Base-by-base conservation (phyloP, 2,329 filamentous ascomycete genomes). In the Colletotrichum sojae region DNA sequence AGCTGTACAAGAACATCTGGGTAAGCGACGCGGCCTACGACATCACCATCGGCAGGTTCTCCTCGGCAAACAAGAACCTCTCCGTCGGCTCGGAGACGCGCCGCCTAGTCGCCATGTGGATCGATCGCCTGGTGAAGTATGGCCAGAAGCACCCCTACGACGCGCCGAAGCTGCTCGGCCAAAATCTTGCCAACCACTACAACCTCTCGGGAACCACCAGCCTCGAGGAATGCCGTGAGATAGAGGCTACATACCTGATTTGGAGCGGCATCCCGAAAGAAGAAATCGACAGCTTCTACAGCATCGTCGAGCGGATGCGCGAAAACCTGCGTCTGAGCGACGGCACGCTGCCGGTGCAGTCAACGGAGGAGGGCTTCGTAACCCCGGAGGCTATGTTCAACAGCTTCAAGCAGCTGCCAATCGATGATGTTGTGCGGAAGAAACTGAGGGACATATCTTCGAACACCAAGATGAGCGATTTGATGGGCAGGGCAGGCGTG, bases 1-100 rank as follows among this genome's bases (percentile, higher is more conserved):
- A 49, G 5, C 12, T 71, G 5, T 71, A 63, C 58, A 40, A 59
- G 39, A 58, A 56, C 43, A 51, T 71, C 31, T 71, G 69, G 69
- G 43, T 70, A 57, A 27, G 22, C 16, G 43, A n/a, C 4, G n/a
- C 48, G 18, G 22, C 46, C 5, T 65, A 67, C 62, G 27, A 61
- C 4, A 10, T 54, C 12, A 43, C 60, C 22, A 55, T 69, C 53
- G 52, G 46, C 6, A 25, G 40, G 6, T 49, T 61, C 27, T 40
- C n/a, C 27, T 54, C 40, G n/a, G 25, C 46, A 15, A 53, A 67
- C 20, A 53, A 54, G 54, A 60, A 48, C 20, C 27, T 59, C 2
- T 27, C 53, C 2, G 10, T 48, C 10, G 66, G 66, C 6, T 67
- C 62, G 12, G 66, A 69, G 43, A 55, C 62, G n/a, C 36, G 49